These are phyloP conservation scores for Colletotrichum euphorbiae DNA, from an alignment of 2,329 filamentous ascomycete genomes.

Conservation along the genomic window DNA sequence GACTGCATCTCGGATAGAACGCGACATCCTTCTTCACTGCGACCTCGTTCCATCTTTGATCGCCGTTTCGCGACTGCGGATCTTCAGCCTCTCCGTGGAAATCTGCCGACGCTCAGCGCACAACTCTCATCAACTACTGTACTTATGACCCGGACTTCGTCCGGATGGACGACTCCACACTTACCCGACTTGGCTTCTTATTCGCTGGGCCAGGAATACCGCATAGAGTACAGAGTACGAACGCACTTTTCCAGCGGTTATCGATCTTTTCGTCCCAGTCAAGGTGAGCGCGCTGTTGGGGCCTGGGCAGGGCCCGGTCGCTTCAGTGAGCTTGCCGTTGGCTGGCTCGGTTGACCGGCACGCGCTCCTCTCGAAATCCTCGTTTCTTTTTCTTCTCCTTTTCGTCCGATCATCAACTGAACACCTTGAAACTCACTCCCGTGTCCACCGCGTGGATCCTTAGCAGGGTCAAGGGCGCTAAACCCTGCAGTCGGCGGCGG, in stretches of 20 bases:
- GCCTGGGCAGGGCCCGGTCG: not conserved
- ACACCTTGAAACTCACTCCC: conserved; percentile 33
- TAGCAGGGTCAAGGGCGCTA: conserved; percentile 36
- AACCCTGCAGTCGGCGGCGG: conserved; percentile 17
- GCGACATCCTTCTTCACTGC: conserved; percentile 11
- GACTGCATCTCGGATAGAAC: conserved; percentile 5
- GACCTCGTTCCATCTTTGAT: not conserved
- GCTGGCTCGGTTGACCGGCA: not conserved
- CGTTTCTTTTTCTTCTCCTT: conserved; percentile 10
- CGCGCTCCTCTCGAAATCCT: not conserved
- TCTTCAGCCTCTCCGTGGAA: not conserved
- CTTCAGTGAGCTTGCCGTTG: not conserved
- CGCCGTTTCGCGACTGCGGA: not conserved
- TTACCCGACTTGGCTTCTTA: conserved; percentile 20
- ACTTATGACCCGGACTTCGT: conserved; percentile 21
- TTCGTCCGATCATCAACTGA: conserved; percentile 34
- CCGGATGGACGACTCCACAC: conserved; percentile 11
- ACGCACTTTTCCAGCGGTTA: conserved; percentile 3
- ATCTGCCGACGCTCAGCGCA: conserved; percentile 1
- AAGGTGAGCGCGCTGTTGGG: not conserved
- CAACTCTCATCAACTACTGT: conserved; percentile 25
- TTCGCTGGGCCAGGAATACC: not conserved
- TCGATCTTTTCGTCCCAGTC: conserved; percentile 14
- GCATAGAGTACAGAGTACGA: not conserved
- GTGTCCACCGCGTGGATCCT: conserved; percentile 34